Percentiles rank a stretch among this genome's conserved stretches.
Conservation (phyloP, 2,329 filamentous ascomycete species). For the Aspergillus calidoustus region DNA sequence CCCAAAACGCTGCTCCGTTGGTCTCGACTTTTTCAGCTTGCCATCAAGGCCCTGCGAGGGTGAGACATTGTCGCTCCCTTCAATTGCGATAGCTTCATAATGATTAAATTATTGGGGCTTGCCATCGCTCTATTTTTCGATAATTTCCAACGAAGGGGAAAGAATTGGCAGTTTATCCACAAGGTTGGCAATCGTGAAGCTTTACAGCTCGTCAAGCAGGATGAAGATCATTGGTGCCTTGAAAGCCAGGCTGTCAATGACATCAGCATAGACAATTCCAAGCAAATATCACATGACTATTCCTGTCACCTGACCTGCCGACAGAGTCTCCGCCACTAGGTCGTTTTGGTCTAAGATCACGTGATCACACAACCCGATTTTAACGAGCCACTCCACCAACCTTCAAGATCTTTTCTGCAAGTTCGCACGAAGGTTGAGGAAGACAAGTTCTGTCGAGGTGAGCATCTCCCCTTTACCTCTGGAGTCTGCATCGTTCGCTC, state of each 20-base stretch:
- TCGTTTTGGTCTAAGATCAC: constrained; percentile 24
- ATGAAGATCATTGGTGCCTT: neutral
- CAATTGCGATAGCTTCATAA: constrained; percentile 23
- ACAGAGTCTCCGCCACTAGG: constrained; percentile 22
- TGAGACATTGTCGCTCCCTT: constrained; percentile 30
- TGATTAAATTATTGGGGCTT: constrained; percentile 22
- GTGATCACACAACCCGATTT: constrained; percentile 48
- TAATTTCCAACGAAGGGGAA: constrained; percentile 18
- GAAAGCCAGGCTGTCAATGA: constrained; percentile 6
- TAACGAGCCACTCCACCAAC: constrained; percentile 37
- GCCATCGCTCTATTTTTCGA: constrained; percentile 10
- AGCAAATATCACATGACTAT: neutral
- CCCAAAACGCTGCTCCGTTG: constrained; percentile 11
- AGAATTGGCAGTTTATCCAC: constrained; percentile 1
- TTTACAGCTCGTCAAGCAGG: neutral
- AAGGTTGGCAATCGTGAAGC: constrained; percentile 1
- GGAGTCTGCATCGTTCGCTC: neutral
- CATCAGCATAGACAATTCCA: constrained; percentile 12
- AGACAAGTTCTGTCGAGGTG: constrained; percentile 65
- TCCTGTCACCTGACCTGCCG: constrained; percentile 14
- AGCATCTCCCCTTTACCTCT: constrained; percentile 31
- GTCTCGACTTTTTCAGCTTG: constrained; percentile 19
- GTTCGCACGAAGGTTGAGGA: constrained; percentile 59
- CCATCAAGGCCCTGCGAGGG: constrained; percentile 24
- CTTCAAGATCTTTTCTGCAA: constrained; percentile 31